Evolutionary conservation across 257 asterid species (phyloP).

Genomic region (Verbena officinalis): DNA sequence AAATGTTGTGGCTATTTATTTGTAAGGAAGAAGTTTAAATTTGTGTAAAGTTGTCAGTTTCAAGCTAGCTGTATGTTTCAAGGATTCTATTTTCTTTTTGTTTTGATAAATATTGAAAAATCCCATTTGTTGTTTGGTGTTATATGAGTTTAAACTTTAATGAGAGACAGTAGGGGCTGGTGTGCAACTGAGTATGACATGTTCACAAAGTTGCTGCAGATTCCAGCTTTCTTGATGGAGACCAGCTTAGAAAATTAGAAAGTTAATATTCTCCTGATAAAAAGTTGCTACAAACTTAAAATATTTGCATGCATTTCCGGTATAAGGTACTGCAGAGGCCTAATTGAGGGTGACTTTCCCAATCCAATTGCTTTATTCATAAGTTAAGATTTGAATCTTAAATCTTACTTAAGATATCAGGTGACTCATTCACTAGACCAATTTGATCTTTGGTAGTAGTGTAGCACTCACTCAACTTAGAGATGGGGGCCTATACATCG

Average conservation of each 20-base stretch:
- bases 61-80: constrained; percentile 62
- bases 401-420: no score
- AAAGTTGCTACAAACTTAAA: no score
- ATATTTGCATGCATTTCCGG: no score
- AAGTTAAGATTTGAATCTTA: no score
- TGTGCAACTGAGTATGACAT: constrained; percentile 51
- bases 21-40: constrained; percentile 21
- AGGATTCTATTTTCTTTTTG: background rate
- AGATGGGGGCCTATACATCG: background rate
- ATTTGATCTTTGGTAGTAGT: no score
- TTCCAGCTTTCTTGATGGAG: constrained; percentile 37
- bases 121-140: constrained; percentile 36
- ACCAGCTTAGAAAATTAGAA: background rate
- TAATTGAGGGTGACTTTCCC: no score
- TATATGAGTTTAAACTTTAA: constrained; percentile 25
- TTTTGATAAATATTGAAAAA: constrained; percentile 5
- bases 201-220: constrained; percentile 34
- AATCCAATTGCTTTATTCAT: no score
- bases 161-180: constrained; percentile 35
- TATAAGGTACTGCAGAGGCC: no score
- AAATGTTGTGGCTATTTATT: constrained; percentile 39
- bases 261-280: background rate
- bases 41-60: constrained; percentile 75
- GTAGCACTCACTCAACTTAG: no score
- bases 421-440: no score